Evolutionary conservation across 331 rosid genomes (phyloP).

Genomic region (Cydonia oblonga): DNA sequence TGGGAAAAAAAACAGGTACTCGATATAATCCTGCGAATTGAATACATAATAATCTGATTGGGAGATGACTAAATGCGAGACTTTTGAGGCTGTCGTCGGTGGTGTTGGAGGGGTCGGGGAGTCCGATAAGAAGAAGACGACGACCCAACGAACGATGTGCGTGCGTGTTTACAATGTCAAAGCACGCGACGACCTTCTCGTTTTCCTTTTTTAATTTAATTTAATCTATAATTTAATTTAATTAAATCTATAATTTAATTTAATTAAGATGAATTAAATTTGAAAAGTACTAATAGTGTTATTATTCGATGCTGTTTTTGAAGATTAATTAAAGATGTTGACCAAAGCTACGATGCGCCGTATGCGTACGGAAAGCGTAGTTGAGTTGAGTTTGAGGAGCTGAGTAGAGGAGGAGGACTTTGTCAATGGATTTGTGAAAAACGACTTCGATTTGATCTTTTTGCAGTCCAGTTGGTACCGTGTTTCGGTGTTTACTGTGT

Average conservation of each 20-base stretch:
- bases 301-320: background rate
- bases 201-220: background rate
- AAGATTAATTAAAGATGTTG: background rate
- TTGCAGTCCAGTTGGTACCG: background rate
- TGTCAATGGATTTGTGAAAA: background rate
- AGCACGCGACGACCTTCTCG: constrained; percentile 1
- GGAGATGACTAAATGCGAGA: background rate
- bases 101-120: background rate
- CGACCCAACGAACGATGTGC: background rate
- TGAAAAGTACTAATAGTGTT: background rate
- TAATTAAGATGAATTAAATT: background rate
- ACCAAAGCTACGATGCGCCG: constrained; percentile 1
- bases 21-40: background rate
- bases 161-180: background rate
- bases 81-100: background rate
- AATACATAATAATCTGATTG: background rate
- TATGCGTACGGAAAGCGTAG: constrained; percentile 1
- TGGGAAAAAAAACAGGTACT: background rate
- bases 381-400: background rate
- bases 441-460: background rate
- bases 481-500: background rate
- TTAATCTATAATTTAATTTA: background rate
- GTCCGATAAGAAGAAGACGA: background rate
- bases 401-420: background rate
- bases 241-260: background rate